These are phyloP conservation scores for Citrullus amarus DNA, from an alignment of 306 rosid genomes.

Conservation along the genomic window DNA sequence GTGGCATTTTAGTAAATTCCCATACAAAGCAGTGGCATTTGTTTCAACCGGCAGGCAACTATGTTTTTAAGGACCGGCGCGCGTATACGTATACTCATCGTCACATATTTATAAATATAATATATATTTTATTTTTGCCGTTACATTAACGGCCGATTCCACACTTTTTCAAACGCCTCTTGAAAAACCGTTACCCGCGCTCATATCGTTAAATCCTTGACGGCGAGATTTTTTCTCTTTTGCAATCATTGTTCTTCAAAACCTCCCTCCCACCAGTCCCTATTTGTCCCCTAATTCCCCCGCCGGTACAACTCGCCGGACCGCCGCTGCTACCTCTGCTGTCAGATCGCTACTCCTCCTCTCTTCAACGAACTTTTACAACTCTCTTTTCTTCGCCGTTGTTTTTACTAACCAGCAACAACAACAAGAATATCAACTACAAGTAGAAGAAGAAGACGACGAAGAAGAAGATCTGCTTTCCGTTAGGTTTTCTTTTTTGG, in stretches of 20 bases:
- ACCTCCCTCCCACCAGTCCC: conserved; percentile 4
- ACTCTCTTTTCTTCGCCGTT: background rate
- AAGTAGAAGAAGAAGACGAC: background rate
- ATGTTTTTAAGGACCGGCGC: background rate
- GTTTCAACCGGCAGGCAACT: background rate
- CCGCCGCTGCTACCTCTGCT: background rate
- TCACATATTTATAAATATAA: background rate
- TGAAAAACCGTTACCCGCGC: conserved; percentile 1
- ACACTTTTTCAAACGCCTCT: background rate
- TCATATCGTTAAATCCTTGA: conserved; percentile 5
- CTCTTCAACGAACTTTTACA: background rate
- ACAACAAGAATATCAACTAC: background rate
- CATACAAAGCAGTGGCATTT: background rate
- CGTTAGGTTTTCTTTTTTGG: background rate
- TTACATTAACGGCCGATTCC: conserved; percentile 4
- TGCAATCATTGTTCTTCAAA: conserved; percentile 6
- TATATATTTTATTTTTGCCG: background rate
- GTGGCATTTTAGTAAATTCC: background rate
- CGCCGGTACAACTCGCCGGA: background rate
- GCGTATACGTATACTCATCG: background rate
- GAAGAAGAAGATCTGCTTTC: conserved; percentile 3
- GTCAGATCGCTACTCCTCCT: background rate
- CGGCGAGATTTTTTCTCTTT: background rate
- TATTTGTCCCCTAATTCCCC: background rate
- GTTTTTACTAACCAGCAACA: background rate